Conservation (phyloP, 768 basidiomycete genomes). For the Pisolithus microcarpus region DNA sequence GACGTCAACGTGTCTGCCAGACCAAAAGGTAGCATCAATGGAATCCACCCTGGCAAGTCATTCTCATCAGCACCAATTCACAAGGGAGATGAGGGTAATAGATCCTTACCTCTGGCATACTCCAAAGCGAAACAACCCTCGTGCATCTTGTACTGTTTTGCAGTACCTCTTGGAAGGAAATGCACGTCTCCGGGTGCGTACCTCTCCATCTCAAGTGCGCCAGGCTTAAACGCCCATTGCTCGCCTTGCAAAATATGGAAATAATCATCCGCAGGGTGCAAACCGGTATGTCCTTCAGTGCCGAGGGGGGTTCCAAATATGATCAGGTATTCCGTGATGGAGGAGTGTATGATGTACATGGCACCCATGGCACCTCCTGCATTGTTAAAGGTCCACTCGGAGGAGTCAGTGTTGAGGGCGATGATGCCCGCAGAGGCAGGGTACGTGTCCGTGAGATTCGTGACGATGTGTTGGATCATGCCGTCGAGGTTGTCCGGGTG, state of each 20-base stretch:
- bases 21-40: slow-evolving; percentile 92
- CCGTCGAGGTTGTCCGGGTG: slow-evolving; percentile 57
- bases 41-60: slow-evolving; percentile 81
- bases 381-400: slow-evolving; percentile 95
- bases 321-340: slow-evolving; percentile 94
- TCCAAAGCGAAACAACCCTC: slow-evolving; percentile 94
- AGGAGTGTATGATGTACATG: slow-evolving; percentile 97
- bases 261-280: slow-evolving; percentile 97
- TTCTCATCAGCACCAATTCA: neutral
- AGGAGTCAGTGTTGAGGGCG: slow-evolving; percentile 47
- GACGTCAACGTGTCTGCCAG: slow-evolving; percentile 80
- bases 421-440: slow-evolving; percentile 46
- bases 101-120: slow-evolving; percentile 74
- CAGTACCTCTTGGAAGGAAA: slow-evolving; percentile 70
- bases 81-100: neutral
- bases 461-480: slow-evolving; percentile 77
- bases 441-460: slow-evolving; percentile 71
- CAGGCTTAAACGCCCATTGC: slow-evolving; percentile 88
- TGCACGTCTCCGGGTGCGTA: slow-evolving; percentile 85
- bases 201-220: slow-evolving; percentile 74
- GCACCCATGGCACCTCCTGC: slow-evolving; percentile 97
- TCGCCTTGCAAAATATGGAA: slow-evolving; percentile 93
- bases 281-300: slow-evolving; percentile 91
- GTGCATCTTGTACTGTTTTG: slow-evolving; percentile 98
- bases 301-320: slow-evolving; percentile 95